phyloP scores from a whole-genome alignment of 176 grass and related monocot genomes.

The Cymbopogon citratus region DNA sequence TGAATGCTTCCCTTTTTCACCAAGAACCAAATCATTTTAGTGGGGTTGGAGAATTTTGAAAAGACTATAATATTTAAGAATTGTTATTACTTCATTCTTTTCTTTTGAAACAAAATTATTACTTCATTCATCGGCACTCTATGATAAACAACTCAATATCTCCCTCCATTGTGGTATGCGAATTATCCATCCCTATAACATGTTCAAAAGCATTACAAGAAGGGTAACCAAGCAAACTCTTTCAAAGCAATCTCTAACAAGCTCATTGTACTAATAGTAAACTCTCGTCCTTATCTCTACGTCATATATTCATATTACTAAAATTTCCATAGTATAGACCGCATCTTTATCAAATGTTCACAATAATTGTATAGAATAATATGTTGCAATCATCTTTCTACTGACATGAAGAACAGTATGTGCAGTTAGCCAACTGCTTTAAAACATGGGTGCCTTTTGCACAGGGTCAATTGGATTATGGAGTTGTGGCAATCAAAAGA shows the following conservation, averaged over 20 bases:
- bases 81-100: no score
- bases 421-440: neutral
- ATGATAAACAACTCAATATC: neutral
- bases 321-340: neutral
- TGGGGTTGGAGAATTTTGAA: neutral
- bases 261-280: neutral
- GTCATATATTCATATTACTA: neutral
- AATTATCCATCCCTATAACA: neutral
- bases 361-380: neutral
- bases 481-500: constrained; percentile 16
- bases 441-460: neutral
- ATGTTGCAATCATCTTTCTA: neutral
- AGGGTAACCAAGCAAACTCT: neutral
- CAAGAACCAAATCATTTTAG: neutral
- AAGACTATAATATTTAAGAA: neutral
- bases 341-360: neutral
- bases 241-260: neutral
- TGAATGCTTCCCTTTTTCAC: neutral
- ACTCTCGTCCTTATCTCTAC: neutral
- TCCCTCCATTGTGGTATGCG: neutral
- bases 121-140: neutral
- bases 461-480: neutral
- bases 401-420: neutral
- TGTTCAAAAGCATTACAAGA: neutral
- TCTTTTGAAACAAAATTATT: no score